Conservation (phyloP, 108 stramenopile genomes). For the Nitzschia sp. region DNA sequence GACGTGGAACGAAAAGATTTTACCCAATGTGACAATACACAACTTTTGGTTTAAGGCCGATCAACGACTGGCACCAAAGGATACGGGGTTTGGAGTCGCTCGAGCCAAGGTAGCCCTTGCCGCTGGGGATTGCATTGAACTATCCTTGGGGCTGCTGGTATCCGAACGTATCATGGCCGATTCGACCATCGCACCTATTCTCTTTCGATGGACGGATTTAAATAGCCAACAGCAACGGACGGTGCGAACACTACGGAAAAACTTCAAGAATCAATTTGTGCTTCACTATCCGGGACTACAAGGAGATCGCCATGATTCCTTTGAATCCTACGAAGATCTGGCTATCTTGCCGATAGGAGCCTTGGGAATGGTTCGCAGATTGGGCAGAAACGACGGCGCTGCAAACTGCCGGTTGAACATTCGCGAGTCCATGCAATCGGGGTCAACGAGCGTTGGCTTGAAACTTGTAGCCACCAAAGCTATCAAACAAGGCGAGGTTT, state of each 20-base stretch:
- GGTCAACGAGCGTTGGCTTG: slow-evolving; percentile 4
- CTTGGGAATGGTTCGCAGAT: slow-evolving; percentile 7
- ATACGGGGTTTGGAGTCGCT: slow-evolving; percentile 7
- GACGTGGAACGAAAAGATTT: not conserved
- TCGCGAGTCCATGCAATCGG: slow-evolving; percentile 8
- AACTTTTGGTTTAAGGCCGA: not conserved
- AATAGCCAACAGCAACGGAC: slow-evolving; percentile 8
- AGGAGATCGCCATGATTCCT: slow-evolving; percentile 7
- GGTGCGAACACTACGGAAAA: not conserved
- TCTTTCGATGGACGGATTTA: not conserved
- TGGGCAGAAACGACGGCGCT: not conserved
- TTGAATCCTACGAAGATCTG: slow-evolving; percentile 19
- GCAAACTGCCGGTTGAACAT: slow-evolving; percentile 4
- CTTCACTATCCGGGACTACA: slow-evolving; percentile 15
- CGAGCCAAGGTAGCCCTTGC: not conserved
- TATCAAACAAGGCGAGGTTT: slow-evolving; percentile 3
- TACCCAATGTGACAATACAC: not conserved
- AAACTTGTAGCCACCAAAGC: slow-evolving; percentile 3
- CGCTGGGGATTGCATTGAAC: slow-evolving; percentile 11
- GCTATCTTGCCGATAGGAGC: slow-evolving; percentile 12
- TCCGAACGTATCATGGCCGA: slow-evolving; percentile 9
- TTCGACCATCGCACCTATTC: not conserved
- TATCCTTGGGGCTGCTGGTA: slow-evolving; percentile 11
- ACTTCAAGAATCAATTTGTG: slow-evolving; percentile 9
- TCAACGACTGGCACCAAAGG: not conserved